phyloP scores from a whole-genome alignment of 768 basidiomycete genomes.

The Sporobolomyces pararoseus region DNA sequence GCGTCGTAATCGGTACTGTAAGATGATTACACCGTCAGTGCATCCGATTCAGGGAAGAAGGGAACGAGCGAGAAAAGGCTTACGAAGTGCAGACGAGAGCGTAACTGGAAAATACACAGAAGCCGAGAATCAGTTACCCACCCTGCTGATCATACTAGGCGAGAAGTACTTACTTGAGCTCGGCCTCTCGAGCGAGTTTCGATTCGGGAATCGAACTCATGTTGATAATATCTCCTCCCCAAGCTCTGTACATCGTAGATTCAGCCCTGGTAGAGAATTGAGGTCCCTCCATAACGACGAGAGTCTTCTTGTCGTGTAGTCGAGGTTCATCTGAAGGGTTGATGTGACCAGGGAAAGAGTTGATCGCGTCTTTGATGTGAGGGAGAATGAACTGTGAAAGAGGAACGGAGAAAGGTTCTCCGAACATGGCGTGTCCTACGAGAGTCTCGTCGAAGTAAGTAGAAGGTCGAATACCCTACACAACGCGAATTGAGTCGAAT shows the following conservation, averaged over 20 bases:
- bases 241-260: conserved; percentile 84
- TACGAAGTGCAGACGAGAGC: conserved; percentile 66
- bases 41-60: too few species aligned
- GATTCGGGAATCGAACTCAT: conserved; percentile 97
- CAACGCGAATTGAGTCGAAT: not conserved
- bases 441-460: conserved; percentile 75
- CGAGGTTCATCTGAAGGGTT: conserved; percentile 40
- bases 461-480: conserved; percentile 68
- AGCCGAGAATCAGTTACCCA: not conserved
- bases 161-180: conserved; percentile 65
- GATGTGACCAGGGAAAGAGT: conserved; percentile 54
- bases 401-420: conserved; percentile 56
- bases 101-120: conserved; percentile 58
- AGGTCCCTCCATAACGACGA: conserved; percentile 94
- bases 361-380: conserved; percentile 63
- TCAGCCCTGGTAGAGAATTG: conserved; percentile 97
- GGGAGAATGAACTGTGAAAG: conserved; percentile 65
- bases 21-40: conserved; percentile 56
- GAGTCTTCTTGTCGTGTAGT: conserved; percentile 74
- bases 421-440: conserved; percentile 90
- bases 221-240: conserved; percentile 91
- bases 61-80: not conserved
- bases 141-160: not conserved
- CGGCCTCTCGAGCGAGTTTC: conserved; percentile 93
- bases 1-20: conserved; percentile 85